These are phyloP conservation scores for Ophiognomonia clavigignenti-juglandacearum DNA, from an alignment of 2,329 filamentous ascomycete genomes.

Conservation along the genomic window DNA sequence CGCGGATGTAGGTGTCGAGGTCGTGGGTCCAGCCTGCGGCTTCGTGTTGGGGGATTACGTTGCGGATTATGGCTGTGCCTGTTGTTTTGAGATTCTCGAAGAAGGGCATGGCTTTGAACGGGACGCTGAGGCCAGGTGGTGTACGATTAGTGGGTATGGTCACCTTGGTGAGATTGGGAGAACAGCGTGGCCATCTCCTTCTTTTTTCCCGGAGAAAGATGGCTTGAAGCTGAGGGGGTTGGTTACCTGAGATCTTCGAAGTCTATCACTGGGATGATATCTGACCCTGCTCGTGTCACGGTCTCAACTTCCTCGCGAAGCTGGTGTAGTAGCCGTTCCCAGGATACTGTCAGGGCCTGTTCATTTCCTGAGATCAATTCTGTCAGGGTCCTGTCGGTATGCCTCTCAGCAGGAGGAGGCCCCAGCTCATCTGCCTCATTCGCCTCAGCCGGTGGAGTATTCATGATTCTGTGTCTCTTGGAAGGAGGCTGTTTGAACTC, in stretches of 20 bases:
- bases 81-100: slow-evolving; percentile 23
- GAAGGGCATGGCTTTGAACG: slow-evolving; percentile 19
- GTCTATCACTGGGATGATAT: slow-evolving; percentile 37
- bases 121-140: not conserved
- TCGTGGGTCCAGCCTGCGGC: slow-evolving; percentile 43
- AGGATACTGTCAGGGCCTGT: slow-evolving; percentile 31
- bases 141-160: too few relatives aligned
- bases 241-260: slow-evolving; percentile 30
- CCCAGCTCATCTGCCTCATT: slow-evolving; percentile 7
- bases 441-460: slow-evolving; percentile 6
- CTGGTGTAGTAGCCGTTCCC: slow-evolving; percentile 33
- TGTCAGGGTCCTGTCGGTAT: slow-evolving; percentile 35
- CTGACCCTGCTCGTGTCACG: slow-evolving; percentile 27
- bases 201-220: not conserved
- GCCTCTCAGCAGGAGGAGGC: slow-evolving; percentile 30
- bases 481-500: not conserved
- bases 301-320: slow-evolving; percentile 33
- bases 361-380: slow-evolving; percentile 34
- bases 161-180: too few relatives aligned
- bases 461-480: slow-evolving; percentile 6
- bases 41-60: slow-evolving; percentile 25
- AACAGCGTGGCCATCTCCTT: not conserved
- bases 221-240: not conserved
- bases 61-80: slow-evolving; percentile 28
- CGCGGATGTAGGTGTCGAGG: slow-evolving; percentile 46